phyloP scores from a whole-genome alignment of 2,329 filamentous ascomycete genomes.

The Cercospora sp. region DNA sequence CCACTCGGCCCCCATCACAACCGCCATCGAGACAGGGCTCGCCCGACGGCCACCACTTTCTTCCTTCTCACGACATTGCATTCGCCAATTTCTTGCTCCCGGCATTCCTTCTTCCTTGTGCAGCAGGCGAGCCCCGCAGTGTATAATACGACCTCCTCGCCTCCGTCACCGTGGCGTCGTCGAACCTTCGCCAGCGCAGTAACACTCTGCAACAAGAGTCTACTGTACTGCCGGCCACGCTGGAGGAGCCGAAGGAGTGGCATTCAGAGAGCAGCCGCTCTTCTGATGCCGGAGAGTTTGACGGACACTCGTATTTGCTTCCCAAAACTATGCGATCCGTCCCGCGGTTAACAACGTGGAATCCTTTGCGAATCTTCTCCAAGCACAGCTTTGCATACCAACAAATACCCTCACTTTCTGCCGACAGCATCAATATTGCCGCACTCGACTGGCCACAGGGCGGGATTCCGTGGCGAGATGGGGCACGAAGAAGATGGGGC shows the following conservation, averaged over 20 bases:
- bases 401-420: conserved; percentile 40
- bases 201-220: conserved; percentile 11
- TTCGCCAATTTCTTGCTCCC: background rate
- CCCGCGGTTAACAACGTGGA: conserved; percentile 43
- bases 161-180: conserved; percentile 6
- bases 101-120: background rate
- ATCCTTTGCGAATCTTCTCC: conserved; percentile 47
- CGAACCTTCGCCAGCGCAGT: conserved; percentile 12
- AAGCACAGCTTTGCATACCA: conserved; percentile 49
- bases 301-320: conserved; percentile 10
- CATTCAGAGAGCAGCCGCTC: conserved; percentile 30
- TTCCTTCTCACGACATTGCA: background rate
- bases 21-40: background rate
- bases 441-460: conserved; percentile 32
- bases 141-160: background rate
- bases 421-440: conserved; percentile 41
- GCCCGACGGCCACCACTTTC: background rate
- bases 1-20: background rate
- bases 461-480: conserved; percentile 40
- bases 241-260: conserved; percentile 30
- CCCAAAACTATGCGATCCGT: conserved; percentile 28
- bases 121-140: background rate
- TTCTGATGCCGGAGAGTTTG: conserved; percentile 25
- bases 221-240: conserved; percentile 14
- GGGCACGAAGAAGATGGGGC: conserved; percentile 25